phyloP scores from a whole-genome alignment of 2,329 filamentous ascomycete species.

The Colletotrichum tropicicola region DNA sequence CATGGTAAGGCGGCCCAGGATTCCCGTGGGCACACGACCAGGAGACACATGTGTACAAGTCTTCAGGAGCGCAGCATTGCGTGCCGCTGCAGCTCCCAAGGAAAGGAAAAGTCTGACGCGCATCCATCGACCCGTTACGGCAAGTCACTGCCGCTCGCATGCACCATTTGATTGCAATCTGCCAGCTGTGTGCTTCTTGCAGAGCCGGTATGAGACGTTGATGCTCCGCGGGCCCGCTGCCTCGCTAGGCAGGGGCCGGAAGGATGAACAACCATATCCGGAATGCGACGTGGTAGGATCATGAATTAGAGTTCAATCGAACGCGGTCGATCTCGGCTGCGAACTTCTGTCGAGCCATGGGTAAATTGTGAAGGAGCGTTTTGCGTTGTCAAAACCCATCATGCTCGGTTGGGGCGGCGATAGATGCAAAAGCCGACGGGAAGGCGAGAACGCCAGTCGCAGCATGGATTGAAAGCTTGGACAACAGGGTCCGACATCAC shows the following conservation, averaged over 20 bases:
- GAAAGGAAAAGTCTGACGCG: not conserved
- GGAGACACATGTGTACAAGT: not conserved
- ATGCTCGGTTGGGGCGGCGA: not conserved
- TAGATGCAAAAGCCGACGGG: not conserved
- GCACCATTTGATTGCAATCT: conserved; percentile 4
- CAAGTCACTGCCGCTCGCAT: not conserved
- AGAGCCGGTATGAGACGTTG: conserved; percentile 13
- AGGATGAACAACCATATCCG: conserved; percentile 15
- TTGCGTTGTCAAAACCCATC: not conserved
- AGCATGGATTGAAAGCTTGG: not conserved
- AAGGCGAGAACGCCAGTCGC: not conserved
- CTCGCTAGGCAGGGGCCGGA: conserved; percentile 16
- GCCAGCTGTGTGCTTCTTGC: not conserved
- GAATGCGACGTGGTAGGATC: conserved; percentile 3
- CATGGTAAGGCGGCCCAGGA: too few relatives aligned
- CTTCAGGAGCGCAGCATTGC: not conserved
- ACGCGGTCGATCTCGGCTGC: conserved; percentile 3
- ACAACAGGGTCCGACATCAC: not conserved
- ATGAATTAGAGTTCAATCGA: conserved; percentile 4
- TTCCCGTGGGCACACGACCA: not conserved
- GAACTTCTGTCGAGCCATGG: not conserved
- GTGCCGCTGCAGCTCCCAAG: not conserved
- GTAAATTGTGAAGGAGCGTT: not conserved
- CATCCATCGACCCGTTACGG: not conserved
- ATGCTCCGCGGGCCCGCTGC: not conserved